Evolutionary conservation across 1,139 yeast species (phyloP).

Genomic region (Diutina rugosa): DNA sequence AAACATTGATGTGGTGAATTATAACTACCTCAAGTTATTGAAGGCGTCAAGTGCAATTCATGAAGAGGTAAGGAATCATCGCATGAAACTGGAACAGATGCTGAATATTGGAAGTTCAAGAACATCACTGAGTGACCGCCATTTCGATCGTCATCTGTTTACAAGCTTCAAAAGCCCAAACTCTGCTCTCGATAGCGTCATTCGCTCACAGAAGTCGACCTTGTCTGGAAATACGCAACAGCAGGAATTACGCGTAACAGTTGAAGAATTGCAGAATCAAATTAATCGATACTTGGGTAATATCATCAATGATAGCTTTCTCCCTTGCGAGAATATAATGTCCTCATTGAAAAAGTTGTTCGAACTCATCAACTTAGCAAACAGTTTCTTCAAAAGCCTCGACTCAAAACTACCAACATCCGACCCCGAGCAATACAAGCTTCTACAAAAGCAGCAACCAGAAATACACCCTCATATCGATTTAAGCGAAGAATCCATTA

Average conservation of each 20-base stretch:
- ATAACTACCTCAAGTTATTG: slow-evolving; percentile 35
- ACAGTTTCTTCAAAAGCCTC: neutral
- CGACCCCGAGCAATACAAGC: neutral
- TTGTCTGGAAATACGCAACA: neutral
- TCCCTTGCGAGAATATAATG: neutral
- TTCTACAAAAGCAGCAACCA: neutral
- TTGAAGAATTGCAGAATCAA: neutral
- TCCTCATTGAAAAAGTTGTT: neutral
- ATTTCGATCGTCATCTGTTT: neutral
- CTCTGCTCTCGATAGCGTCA: neutral
- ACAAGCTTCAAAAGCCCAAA: neutral
- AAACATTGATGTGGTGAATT: slow-evolving; percentile 48
- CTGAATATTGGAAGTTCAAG: neutral
- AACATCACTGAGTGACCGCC: neutral
- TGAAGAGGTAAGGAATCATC: neutral
- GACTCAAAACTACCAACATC: neutral
- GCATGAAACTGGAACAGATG: neutral
- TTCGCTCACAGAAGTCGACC: neutral
- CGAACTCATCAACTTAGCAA: neutral
- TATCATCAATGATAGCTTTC: neutral
- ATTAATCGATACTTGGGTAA: neutral
- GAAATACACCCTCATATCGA: neutral
- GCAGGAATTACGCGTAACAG: neutral
- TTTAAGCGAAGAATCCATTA: neutral
- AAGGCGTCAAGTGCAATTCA: slow-evolving; percentile 9